Evolutionary conservation across 768 basidiomycete genomes (phyloP).

Genomic region (Mycena leptocephala): DNA sequence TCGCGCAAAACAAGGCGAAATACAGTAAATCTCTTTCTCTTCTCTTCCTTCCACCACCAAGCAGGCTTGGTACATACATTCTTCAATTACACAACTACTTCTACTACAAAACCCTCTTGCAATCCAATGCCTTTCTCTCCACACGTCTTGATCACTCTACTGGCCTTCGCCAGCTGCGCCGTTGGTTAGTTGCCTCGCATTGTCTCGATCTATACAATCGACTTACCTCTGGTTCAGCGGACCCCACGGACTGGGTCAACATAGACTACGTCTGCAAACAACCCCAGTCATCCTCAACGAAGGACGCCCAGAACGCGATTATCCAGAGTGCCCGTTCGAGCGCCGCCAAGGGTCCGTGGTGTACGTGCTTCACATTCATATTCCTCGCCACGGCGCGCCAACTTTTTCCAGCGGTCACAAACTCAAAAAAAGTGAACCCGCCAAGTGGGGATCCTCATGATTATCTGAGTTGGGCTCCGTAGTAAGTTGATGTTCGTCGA

Average conservation of each 20-base stretch:
- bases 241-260: constrained; percentile 68
- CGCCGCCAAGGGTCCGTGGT: constrained; percentile 58
- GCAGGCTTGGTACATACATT: constrained; percentile 24
- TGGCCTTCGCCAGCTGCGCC: constrained; percentile 14
- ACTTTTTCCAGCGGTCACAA: constrained; percentile 52
- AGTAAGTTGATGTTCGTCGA: constrained; percentile 53
- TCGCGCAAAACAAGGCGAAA: background rate
- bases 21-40: background rate
- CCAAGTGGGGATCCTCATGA: constrained; percentile 58
- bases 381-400: background rate
- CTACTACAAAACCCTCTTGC: constrained; percentile 7
- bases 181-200: background rate
- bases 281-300: constrained; percentile 43
- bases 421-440: constrained; percentile 40
- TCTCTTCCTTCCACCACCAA: constrained; percentile 22
- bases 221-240: constrained; percentile 47
- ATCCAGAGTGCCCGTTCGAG: constrained; percentile 53
- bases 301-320: constrained; percentile 53
- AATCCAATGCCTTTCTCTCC: constrained; percentile 23
- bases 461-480: constrained; percentile 74
- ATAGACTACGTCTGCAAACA: constrained; percentile 56
- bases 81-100: background rate
- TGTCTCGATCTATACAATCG: background rate
- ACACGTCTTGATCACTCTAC: constrained; percentile 13
- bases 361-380: constrained; percentile 41